Evolutionary conservation across 2,329 filamentous ascomycete species (phyloP).

Genomic region (Davidsoniella virescens): DNA sequence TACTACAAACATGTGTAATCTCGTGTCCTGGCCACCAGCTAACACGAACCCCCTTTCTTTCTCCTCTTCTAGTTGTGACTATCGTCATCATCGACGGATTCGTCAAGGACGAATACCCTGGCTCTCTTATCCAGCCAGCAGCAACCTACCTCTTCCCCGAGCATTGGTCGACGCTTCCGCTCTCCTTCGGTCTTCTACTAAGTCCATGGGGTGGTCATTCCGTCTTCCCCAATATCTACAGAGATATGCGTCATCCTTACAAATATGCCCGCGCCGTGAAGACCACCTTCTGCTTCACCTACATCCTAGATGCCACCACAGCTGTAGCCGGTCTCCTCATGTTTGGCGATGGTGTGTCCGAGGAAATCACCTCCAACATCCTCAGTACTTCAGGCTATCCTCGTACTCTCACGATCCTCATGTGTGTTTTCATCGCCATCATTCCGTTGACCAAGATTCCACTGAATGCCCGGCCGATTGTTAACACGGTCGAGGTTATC

Average conservation of each 20-base stretch:
- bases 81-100: slow-evolving; percentile 78
- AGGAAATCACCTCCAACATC: slow-evolving; percentile 85
- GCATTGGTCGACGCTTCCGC: slow-evolving; percentile 73
- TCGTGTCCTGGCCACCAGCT: neutral
- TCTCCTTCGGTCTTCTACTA: slow-evolving; percentile 83
- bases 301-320: slow-evolving; percentile 64
- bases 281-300: slow-evolving; percentile 77
- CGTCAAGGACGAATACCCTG: slow-evolving; percentile 60
- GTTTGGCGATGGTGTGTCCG: slow-evolving; percentile 79
- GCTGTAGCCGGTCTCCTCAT: slow-evolving; percentile 77
- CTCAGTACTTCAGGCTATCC: slow-evolving; percentile 62
- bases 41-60: neutral
- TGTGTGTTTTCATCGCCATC: slow-evolving; percentile 76
- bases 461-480: slow-evolving; percentile 72
- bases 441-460: slow-evolving; percentile 95
- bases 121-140: slow-evolving; percentile 69
- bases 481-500: slow-evolving; percentile 69
- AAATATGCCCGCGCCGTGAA: slow-evolving; percentile 63
- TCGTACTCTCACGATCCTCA: slow-evolving; percentile 52
- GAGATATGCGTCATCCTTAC: slow-evolving; percentile 56
- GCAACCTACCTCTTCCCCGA: slow-evolving; percentile 65
- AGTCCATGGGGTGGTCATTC: slow-evolving; percentile 50
- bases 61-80: slow-evolving; percentile 45
- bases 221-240: slow-evolving; percentile 65
- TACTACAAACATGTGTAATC: slow-evolving; percentile 17